Conservation (phyloP, 805 yeast species). For the Lachancea nothofagi region DNA sequence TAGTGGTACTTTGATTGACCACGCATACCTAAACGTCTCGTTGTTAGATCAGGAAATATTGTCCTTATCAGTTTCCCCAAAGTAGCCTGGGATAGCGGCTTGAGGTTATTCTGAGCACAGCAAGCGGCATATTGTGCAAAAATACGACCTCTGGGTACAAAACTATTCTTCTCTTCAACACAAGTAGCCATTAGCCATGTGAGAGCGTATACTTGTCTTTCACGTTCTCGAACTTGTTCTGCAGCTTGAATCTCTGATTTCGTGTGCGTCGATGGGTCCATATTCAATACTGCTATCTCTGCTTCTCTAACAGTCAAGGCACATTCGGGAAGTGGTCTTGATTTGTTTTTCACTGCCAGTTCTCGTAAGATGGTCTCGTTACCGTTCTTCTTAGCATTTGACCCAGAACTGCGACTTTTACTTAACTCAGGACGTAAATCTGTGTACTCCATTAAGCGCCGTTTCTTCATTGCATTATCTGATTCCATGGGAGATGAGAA, state of each 20-base stretch:
- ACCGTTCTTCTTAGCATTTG: constrained; percentile 9
- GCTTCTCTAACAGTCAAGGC: constrained; percentile 42
- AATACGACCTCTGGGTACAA: constrained; percentile 60
- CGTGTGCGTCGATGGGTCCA: constrained; percentile 27
- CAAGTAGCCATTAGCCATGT: constrained; percentile 71
- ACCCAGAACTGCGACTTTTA: background rate
- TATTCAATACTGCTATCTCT: constrained; percentile 33
- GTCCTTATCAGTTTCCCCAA: constrained; percentile 70
- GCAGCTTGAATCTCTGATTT: constrained; percentile 28
- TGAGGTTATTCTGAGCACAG: constrained; percentile 49
- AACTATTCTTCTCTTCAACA: constrained; percentile 42
- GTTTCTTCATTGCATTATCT: constrained; percentile 1
- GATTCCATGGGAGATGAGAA: constrained; percentile 4
- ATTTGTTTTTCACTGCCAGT: constrained; percentile 28
- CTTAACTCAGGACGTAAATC: background rate
- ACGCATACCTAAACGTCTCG: constrained; percentile 75
- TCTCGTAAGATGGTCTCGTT: constrained; percentile 29
- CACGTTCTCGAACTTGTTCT: constrained; percentile 45
- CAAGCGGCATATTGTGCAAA: constrained; percentile 58
- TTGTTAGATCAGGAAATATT: constrained; percentile 59
- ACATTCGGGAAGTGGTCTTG: constrained; percentile 39
- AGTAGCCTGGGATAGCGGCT: constrained; percentile 68
- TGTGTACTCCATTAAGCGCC: constrained; percentile 2
- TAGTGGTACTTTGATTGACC: constrained; percentile 83
- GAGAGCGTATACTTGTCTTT: constrained; percentile 75